Evolutionary conservation across 2,329 filamentous ascomycete genomes (phyloP), one percentile per base, ranked within the genome.

Genomic region (Metarhizium humberi): DNA sequence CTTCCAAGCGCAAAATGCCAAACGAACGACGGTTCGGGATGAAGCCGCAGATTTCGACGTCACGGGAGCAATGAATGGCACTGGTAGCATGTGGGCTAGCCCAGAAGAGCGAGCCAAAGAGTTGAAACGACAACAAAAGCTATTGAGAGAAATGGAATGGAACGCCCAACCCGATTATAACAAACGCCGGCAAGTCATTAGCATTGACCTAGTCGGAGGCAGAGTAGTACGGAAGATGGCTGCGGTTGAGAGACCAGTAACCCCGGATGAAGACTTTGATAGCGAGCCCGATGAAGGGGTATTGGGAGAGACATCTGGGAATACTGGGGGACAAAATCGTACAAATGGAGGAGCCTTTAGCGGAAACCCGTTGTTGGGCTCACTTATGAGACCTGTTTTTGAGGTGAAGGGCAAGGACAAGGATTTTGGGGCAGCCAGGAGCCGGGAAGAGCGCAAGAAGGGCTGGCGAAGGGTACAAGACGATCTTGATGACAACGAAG

Each of bases 1-100:
- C 1, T 96, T 90, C 67, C 92, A 96, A 68, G 85, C 88, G 1
- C 86, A 95, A 63, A 96, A 95, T 61, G 90, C 90, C 0, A 81
- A 82, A 57, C 79, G 92, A 47, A 96, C 92, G 1, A 89, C 85
- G 16, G 87, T 96, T 16, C 82, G 90, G 42, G 92, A 96, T 63
- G 91, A 96, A 72, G 91, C 90, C 0, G 74, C 80, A 0, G 81
- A 84, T 56, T 84, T 84, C 61, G 81, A 84, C 54, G 74, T 80
- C 3, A 68, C 69, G 38, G 69, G 67, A 1, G 77, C 74, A 13
- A 67, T 78, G 62, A 67, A 67, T 4, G 76, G 75, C 1, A 69
- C 67, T 0, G 76, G 75, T 53, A 63, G 69, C 74, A 86, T 94
- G 73, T 96, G 91, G 91, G 88, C 90, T 51, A 90, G 76, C 16